phyloP scores from a whole-genome alignment of 2,329 filamentous ascomycete genomes.

The Colletotrichum shisoi region DNA sequence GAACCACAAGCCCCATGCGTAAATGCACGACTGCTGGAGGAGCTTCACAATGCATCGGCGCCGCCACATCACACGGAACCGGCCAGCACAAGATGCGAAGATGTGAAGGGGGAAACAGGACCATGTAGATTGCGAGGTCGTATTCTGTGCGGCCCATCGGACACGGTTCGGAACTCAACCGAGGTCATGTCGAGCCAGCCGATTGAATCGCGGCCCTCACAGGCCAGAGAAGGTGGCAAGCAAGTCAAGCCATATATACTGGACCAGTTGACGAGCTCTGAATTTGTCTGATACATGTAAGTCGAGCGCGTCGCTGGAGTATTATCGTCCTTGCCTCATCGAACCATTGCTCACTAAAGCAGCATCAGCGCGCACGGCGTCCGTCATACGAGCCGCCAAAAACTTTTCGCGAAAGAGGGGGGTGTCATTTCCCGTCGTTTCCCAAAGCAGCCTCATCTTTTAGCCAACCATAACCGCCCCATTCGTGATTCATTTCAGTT shows the following conservation, averaged over 20 bases:
- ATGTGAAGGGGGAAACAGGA: not conserved
- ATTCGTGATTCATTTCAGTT: not conserved
- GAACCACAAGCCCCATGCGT: conserved; percentile 23
- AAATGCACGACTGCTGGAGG: conserved; percentile 25
- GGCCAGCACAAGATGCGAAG: not conserved
- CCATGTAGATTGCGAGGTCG: conserved; percentile 2
- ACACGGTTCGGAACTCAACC: not conserved
- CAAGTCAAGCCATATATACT: not conserved
- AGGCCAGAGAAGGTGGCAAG: not conserved
- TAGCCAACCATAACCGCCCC: conserved; percentile 12
- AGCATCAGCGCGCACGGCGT: conserved; percentile 16
- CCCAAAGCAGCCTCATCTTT: conserved; percentile 30
- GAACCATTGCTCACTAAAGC: conserved; percentile 24
- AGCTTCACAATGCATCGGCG: conserved; percentile 6
- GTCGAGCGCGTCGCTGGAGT: conserved; percentile 12
- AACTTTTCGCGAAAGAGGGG: conserved; percentile 26
- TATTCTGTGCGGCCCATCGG: not conserved
- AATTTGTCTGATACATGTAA: not conserved
- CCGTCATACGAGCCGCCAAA: conserved; percentile 20
- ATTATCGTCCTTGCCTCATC: conserved; percentile 12
- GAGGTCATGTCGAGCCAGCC: not conserved
- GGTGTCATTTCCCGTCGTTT: conserved; percentile 31
- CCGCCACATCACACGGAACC: not conserved
- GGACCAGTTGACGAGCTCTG: not conserved
- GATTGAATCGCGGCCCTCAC: not conserved